A percentile compares a stretch with the other conserved stretches of the same genome.
Evolutionary conservation across 1,284 basidiomycete species (phyloP).

Genomic region (Stygiomarasmius scandens): DNA sequence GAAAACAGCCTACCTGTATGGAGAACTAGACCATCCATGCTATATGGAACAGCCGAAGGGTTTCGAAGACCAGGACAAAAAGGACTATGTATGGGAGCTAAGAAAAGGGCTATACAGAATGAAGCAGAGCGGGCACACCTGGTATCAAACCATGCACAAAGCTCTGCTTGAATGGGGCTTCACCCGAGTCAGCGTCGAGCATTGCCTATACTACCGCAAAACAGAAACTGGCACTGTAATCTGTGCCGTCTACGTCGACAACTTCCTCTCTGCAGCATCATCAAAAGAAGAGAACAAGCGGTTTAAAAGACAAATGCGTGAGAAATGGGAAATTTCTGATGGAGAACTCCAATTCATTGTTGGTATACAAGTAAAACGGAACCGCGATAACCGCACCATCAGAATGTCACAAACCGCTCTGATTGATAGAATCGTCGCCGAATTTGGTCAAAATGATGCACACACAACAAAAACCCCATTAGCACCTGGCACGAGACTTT

Average conservation of each 20-base stretch:
- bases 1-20: slow-evolving; percentile 42
- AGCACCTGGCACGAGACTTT: slow-evolving; percentile 5
- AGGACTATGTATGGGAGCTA: slow-evolving; percentile 34
- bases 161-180: slow-evolving; percentile 32
- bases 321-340: slow-evolving; percentile 34
- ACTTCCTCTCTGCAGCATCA: slow-evolving; percentile 32
- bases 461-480: slow-evolving; percentile 16
- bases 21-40: slow-evolving; percentile 25
- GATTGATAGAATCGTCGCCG: slow-evolving; percentile 35
- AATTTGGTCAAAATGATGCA: slow-evolving; percentile 34
- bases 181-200: slow-evolving; percentile 12
- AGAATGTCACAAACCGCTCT: slow-evolving; percentile 39
- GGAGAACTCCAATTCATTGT: slow-evolving; percentile 27
- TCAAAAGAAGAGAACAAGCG: slow-evolving; percentile 16
- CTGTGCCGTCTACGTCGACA: slow-evolving; percentile 35
- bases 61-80: slow-evolving; percentile 29
- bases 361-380: slow-evolving; percentile 33
- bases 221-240: slow-evolving; percentile 25
- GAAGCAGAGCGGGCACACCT: slow-evolving; percentile 37
- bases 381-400: slow-evolving; percentile 28
- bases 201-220: slow-evolving; percentile 29
- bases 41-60: slow-evolving; percentile 37
- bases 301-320: slow-evolving; percentile 28
- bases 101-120: slow-evolving; percentile 43
- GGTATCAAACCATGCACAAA: slow-evolving; percentile 38